Percentiles rank a stretch among this genome's conserved stretches.
These are phyloP conservation scores for Coemansia sp. DNA, from an alignment of 192 early-diverging fungal genomes.

Conservation along the genomic window DNA sequence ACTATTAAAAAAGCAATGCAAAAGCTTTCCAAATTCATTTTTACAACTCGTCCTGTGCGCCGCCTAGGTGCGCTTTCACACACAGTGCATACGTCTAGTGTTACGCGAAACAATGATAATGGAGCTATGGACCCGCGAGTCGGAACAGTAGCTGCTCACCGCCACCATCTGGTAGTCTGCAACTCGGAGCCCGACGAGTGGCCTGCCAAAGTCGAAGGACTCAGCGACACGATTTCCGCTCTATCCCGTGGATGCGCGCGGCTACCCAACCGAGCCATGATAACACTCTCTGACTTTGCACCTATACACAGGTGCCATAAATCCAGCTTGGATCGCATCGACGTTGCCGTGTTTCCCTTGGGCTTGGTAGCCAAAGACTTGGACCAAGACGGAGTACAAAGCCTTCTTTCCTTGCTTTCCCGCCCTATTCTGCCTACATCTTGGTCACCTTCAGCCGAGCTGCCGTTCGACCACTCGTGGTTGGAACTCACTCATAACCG, in stretches of 20 bases:
- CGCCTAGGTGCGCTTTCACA: background rate
- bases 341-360: slow-evolving; percentile 44
- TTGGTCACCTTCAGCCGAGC: slow-evolving; percentile 20
- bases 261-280: slow-evolving; percentile 44
- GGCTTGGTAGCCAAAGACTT: slow-evolving; percentile 40
- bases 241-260: slow-evolving; percentile 38
- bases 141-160: slow-evolving; percentile 39
- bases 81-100: background rate
- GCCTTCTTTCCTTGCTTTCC: slow-evolving; percentile 33
- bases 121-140: slow-evolving; percentile 15
- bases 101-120: background rate
- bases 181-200: slow-evolving; percentile 44
- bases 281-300: slow-evolving; percentile 49
- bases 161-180: slow-evolving; percentile 46
- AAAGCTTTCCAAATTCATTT: background rate
- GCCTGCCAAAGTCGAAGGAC: slow-evolving; percentile 46
- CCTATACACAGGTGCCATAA: slow-evolving; percentile 9
- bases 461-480: slow-evolving; percentile 43
- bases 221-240: slow-evolving; percentile 34
- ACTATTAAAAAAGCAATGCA: background rate
- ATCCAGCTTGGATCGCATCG: slow-evolving; percentile 13
- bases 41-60: background rate
- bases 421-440: slow-evolving; percentile 32
- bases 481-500: slow-evolving; percentile 41
- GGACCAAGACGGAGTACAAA: slow-evolving; percentile 23